Base-by-base conservation (phyloP, 768 basidiomycete genomes). In the Daedaleopsis sinensis region DNA sequence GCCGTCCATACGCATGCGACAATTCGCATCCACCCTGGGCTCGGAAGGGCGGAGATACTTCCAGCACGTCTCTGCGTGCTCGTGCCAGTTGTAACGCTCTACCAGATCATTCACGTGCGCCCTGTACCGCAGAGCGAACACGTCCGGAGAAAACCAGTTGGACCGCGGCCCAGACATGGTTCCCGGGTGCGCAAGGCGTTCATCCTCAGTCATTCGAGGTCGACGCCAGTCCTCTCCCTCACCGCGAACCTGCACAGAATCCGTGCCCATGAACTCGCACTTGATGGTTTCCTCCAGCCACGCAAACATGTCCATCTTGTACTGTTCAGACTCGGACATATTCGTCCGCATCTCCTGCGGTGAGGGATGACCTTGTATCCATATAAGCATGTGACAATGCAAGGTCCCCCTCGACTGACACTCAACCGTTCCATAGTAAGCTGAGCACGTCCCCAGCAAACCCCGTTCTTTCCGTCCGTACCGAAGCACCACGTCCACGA, bases 351-450 rank as follows among this genome's bases (percentile, higher is more conserved):
- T 48, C 15, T 52, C 52, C n/a, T 70, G 61, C 0, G 75, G 71
- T 3, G 66, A 66, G 8, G 66, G 63, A 36, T 66, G 61, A 0
- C 70, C 72, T 21, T 62, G 19, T 0, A 76, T 36, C 75, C 71
- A 76, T 1, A 72, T 58, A 0, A 76, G 48, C 65, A 74, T 68
- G 55, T 77, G 76, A 35, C 68, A 70, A 58, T 77, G 76, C 1
- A 76, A 55, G 5, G 68, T 70, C 0, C 72, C 73, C 16, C 68
- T 53, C 4, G 68, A 68, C 47, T 73, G 75, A 1, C 65, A 56
- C 50, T 76, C 74, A 0, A 71, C 69, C 2, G 63, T 65, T 0
- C 70, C 73, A 44, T 65, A 67, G 57, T 70, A 71, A 2, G 63
- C 68, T 1, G 39, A 19, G 7, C 51, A 58, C 8, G 38, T 7